Evolutionary conservation across 176 grass and related monocot genomes (phyloP).

Genomic region (Neostapfia colusana): DNA sequence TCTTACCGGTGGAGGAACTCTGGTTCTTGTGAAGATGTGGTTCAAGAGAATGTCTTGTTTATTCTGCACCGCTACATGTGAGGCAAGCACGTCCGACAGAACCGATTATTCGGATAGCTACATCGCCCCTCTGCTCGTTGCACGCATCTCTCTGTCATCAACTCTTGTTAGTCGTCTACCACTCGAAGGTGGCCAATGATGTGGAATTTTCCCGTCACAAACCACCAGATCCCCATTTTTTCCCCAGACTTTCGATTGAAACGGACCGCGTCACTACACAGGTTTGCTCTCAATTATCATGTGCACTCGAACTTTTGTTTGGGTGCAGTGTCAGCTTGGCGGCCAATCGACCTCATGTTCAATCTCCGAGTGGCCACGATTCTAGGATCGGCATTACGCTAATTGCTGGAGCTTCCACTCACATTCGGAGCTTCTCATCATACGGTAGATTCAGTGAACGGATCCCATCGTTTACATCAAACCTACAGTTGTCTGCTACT

Average conservation of each 20-base stretch:
- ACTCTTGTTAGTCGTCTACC: constrained; percentile 32
- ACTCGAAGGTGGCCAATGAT: constrained; percentile 31
- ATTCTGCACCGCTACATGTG: neutral
- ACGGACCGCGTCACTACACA: constrained; percentile 29
- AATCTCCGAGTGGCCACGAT: neutral
- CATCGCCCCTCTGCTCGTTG: constrained; percentile 23
- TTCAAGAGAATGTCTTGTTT: neutral
- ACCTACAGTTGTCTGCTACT: neutral
- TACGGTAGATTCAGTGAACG: neutral
- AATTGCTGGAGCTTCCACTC: constrained; percentile 14
- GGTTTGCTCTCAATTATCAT: constrained; percentile 13
- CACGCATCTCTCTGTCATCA: constrained; percentile 25
- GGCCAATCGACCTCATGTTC: neutral
- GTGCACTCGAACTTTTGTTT: constrained; percentile 34
- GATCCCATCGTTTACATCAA: neutral
- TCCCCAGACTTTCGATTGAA: constrained; percentile 34
- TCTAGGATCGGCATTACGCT: neutral
- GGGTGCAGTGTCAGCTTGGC: constrained; percentile 18
- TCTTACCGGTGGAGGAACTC: too few species aligned
- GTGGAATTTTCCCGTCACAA: constrained; percentile 26
- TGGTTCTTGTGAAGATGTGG: too few species aligned
- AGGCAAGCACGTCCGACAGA: neutral
- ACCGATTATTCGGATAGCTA: constrained; percentile 5
- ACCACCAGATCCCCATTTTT: neutral
- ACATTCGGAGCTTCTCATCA: neutral